Evolutionary conservation across 768 basidiomycete genomes (phyloP), one percentile per base, ranked within the genome.

Genomic region (Lactarius akahatsu): DNA sequence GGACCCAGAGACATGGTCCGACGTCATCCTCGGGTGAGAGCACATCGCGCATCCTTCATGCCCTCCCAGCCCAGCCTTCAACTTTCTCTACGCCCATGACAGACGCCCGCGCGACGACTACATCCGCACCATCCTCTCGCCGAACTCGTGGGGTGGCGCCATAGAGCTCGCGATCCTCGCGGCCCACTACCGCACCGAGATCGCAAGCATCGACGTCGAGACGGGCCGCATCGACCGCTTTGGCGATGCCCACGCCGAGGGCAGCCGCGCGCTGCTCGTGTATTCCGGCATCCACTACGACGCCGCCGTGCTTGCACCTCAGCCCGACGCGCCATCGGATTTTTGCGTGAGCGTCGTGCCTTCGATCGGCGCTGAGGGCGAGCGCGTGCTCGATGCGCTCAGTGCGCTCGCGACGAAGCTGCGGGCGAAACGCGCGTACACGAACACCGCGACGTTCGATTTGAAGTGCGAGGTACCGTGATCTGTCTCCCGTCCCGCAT

Each of bases 231-330:
- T 94, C 66, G 94, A 98, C 77, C 83, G 83, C 26, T 96, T 96
- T 73, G 79, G 85, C 1, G 84, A 80, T 32, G 77, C 80, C 15
- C 78, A 70, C 13, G 75, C 78, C 30, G 80, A 75, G 0, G 75
- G 76, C 32, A 7, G 32, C 62, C 75, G 76, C 72, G 77, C 87
- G 64, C 75, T 97, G 16, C 73, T 98, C n/a, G 81, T 98, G 4
- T 98, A 98, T 78, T 94, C 92, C 0, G 96, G 96, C 3, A 97
- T 98, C 56, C 96, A 98, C 75, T 99, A 99, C 76, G 96, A 99
- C 75, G 92, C 92, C 10, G 86, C 90, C 6, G 88, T 91, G 0
- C 78, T 96, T 47, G 86, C 96, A 18, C 97, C 94, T 0, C 81
- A 85, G 76, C 79, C 80, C 10, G 86, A 87, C 56, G 92, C 90